Percentiles rank a stretch among this genome's conserved stretches.
Conservation (phyloP, 371 early-diverging fungal genomes). For the Catenaria anguillulae region DNA sequence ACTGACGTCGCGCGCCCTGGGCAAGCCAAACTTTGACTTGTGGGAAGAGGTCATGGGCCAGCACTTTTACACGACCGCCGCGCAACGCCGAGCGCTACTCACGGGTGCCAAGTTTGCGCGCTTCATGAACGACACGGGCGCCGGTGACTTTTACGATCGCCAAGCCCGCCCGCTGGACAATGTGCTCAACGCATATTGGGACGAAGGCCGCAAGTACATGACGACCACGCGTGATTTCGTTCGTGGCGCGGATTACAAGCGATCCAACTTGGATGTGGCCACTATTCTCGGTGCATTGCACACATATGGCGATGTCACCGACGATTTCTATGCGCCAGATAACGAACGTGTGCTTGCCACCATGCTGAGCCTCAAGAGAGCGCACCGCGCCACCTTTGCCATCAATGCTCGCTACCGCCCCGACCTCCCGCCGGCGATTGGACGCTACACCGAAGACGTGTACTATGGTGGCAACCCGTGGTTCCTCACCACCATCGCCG, state of each 20-base stretch:
- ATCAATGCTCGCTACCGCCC: too few relatives aligned
- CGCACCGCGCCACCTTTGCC: slow-evolving; percentile 30
- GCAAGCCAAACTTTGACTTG: slow-evolving; percentile 30
- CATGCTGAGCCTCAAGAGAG: slow-evolving; percentile 21
- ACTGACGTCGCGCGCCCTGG: slow-evolving; percentile 23
- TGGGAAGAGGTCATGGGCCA: slow-evolving; percentile 52
- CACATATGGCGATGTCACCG: slow-evolving; percentile 3
- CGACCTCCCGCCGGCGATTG: too few relatives aligned
- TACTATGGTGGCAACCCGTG: slow-evolving; percentile 68
- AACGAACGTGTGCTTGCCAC: slow-evolving; percentile 32
- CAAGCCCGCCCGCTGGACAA: slow-evolving; percentile 17
- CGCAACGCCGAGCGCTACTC: slow-evolving; percentile 42
- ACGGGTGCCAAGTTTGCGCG: slow-evolving; percentile 30
- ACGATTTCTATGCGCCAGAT: slow-evolving; percentile 12
- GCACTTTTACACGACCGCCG: slow-evolving; percentile 55
- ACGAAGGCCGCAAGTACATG: slow-evolving; percentile 16
- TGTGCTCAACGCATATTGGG: slow-evolving; percentile 28
- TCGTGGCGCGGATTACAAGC: slow-evolving; percentile 24
- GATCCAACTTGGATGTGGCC: slow-evolving; percentile 39
- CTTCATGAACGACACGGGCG: slow-evolving; percentile 18
- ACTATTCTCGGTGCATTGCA: slow-evolving; percentile 44
- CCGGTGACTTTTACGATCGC: slow-evolving; percentile 17
- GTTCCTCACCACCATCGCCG: slow-evolving; percentile 44
- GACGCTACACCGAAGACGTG: slow-evolving; percentile 53
- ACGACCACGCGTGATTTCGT: slow-evolving; percentile 22